Evolutionary conservation across 805 yeast species (phyloP), one percentile per base, ranked within the genome.

Genomic region (Teunomyces aglyptinius): DNA sequence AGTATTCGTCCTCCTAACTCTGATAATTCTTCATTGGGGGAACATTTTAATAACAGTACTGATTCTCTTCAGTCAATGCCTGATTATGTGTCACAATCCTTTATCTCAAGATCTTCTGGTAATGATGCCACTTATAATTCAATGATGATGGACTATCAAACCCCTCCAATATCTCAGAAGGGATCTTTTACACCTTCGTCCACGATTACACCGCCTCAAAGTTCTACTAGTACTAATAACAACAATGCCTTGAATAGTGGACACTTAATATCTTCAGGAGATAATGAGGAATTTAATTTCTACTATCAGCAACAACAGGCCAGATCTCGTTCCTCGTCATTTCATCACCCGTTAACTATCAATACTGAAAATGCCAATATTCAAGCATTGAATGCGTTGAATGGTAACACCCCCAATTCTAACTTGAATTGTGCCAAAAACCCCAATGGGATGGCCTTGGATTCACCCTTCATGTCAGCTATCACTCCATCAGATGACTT

Each of bases 41-140:
- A 60, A 7, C 59, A 59, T 27, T 45, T 54, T 18, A 61, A 58
- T 39, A 56, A 49, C 18, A 67, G 72, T 43, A 61, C 75, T 1
- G 76, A 72, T 50, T 69, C 74, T 7, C 64, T 72, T 51, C 76
- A 69, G 53, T 71, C 73, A 47, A 66, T 70, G 61, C 75, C 68
- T 48, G 76, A 72, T 56, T 72, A 55, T 47, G 76, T 72, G 4
- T 75, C 77, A 2, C 76, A 70, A 47, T 58, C 68, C 6, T 61
- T 67, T 32, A 66, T 71, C 24, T 60, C 63, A 46, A 56, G 69
- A 50, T 59, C 65, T 42, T 63, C 69, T 15, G 57, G 49, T 42
- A 29, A 47, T 33, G 38, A 42, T 34, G n/a, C 47, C 7, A 36
- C 61, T 6, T 65, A 63, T 54, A 68, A 67, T 51, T 48, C 70